A percentile compares a stretch with the other conserved stretches of the same genome.
Conservation (phyloP, 768 basidiomycete genomes). For the Russula vinacea region DNA sequence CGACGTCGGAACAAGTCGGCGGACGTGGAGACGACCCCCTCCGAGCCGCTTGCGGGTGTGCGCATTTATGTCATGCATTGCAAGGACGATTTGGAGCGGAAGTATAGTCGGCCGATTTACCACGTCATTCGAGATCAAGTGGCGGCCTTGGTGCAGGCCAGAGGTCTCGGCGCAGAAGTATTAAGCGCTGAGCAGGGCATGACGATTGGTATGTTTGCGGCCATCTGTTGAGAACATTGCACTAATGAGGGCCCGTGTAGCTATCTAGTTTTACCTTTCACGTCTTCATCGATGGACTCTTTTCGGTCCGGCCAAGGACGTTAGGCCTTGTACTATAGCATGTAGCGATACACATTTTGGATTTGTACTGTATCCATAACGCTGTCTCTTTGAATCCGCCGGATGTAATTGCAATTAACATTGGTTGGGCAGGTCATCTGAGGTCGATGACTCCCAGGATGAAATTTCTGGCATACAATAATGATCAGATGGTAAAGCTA, state of each 20-base stretch:
- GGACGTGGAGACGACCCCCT: conserved; percentile 40
- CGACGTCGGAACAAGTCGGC: conserved; percentile 40
- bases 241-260: conserved; percentile 1
- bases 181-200: conserved; percentile 76
- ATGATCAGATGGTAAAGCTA: conserved; percentile 23
- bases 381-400: neutral
- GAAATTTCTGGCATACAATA: conserved; percentile 20
- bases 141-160: conserved; percentile 53
- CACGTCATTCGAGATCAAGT: conserved; percentile 76
- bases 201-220: conserved; percentile 56
- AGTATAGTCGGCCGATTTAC: conserved; percentile 50
- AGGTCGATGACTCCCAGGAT: neutral
- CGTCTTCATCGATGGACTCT: neutral
- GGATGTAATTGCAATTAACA: neutral
- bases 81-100: conserved; percentile 64
- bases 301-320: neutral
- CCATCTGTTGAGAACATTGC: neutral
- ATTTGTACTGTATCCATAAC: conserved; percentile 25
- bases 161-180: conserved; percentile 67
- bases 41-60: conserved; percentile 54
- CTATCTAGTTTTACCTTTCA: conserved; percentile 13
- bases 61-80: conserved; percentile 82
- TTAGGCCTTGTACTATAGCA: conserved; percentile 36
- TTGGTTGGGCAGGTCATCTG: neutral
- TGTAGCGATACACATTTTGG: conserved; percentile 40